Evolutionary conservation across 1,284 basidiomycete species (phyloP).

Genomic region (Cutaneotrichosporon mucoides): DNA sequence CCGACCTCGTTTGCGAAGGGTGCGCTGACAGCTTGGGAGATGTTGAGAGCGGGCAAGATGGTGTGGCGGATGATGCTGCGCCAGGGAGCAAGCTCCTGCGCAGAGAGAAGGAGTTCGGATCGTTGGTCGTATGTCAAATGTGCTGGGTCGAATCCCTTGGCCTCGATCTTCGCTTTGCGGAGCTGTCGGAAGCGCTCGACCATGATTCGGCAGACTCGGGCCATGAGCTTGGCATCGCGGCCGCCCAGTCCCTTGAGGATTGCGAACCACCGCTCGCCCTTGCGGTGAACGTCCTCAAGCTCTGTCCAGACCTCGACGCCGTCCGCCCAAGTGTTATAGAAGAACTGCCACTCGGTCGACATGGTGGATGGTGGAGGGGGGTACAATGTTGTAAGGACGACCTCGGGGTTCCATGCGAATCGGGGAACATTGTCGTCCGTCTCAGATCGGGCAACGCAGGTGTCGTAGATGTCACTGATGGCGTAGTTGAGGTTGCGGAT

Average conservation of each 20-base stretch:
- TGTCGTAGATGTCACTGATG: slow-evolving; percentile 64
- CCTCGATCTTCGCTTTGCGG: slow-evolving; percentile 24
- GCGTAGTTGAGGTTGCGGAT: slow-evolving; percentile 68
- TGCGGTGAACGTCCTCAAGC: slow-evolving; percentile 59
- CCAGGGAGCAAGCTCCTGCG: slow-evolving; percentile 57
- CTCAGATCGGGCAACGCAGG: background rate
- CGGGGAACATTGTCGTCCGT: background rate
- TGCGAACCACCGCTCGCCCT: slow-evolving; percentile 63
- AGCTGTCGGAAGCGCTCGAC: slow-evolving; percentile 50
- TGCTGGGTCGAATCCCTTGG: background rate
- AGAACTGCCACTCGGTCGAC: slow-evolving; percentile 73
- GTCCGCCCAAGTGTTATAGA: slow-evolving; percentile 77
- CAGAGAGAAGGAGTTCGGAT: slow-evolving; percentile 23
- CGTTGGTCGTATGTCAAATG: slow-evolving; percentile 19
- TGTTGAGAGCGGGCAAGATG: slow-evolving; percentile 79
- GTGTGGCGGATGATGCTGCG: slow-evolving; percentile 71
- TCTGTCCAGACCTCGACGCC: slow-evolving; percentile 63
- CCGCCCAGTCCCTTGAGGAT: slow-evolving; percentile 72
- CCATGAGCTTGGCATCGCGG: slow-evolving; percentile 63
- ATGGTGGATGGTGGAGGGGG: slow-evolving; percentile 71
- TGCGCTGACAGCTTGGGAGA: slow-evolving; percentile 72
- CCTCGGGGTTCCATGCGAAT: slow-evolving; percentile 6
- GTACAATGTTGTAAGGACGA: slow-evolving; percentile 57
- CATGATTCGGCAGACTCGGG: slow-evolving; percentile 61
- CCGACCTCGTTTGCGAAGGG: slow-evolving; percentile 83